Conservation (phyloP, 2,329 filamentous ascomycete genomes). For the Stachybotrys chartarum region DNA sequence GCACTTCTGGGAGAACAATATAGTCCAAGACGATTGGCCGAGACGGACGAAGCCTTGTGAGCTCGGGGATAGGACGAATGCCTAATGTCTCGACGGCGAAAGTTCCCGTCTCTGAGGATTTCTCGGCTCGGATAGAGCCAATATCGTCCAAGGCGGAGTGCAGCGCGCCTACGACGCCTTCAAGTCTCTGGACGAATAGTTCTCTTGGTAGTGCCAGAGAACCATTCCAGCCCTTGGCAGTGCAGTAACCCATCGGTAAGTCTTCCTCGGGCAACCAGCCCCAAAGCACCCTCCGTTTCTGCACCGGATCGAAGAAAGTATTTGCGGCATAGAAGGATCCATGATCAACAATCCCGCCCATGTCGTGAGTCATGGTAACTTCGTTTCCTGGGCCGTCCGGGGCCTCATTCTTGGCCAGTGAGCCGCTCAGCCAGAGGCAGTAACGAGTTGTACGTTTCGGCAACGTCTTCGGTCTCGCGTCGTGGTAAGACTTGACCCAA, state of each 20-base stretch:
- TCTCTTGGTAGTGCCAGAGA: slow-evolving; percentile 37
- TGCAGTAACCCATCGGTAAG: slow-evolving; percentile 31
- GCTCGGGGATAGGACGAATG: slow-evolving; percentile 16
- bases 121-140: slow-evolving; percentile 27
- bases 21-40: slow-evolving; percentile 7
- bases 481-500: too few relatives aligned
- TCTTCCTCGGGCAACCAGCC: slow-evolving; percentile 47
- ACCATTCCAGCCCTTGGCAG: slow-evolving; percentile 41
- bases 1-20: slow-evolving; percentile 9
- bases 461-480: too few relatives aligned
- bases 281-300: slow-evolving; percentile 32
- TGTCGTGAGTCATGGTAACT: slow-evolving; percentile 23
- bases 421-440: slow-evolving; percentile 6
- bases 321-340: slow-evolving; percentile 42
- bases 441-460: neutral
- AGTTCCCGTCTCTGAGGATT: slow-evolving; percentile 5
- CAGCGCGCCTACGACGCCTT: slow-evolving; percentile 26
- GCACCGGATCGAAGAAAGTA: slow-evolving; percentile 37
- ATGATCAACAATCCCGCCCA: slow-evolving; percentile 39
- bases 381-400: slow-evolving; percentile 5
- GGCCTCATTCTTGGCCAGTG: slow-evolving; percentile 4
- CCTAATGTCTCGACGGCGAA: slow-evolving; percentile 35
- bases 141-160: slow-evolving; percentile 28
- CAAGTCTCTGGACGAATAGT: slow-evolving; percentile 26
- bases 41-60: too few relatives aligned